Percentiles rank a stretch among this genome's conserved stretches.
Evolutionary conservation across 2,329 filamentous ascomycete genomes (phyloP).

Genomic region (Talaromyces sp.): DNA sequence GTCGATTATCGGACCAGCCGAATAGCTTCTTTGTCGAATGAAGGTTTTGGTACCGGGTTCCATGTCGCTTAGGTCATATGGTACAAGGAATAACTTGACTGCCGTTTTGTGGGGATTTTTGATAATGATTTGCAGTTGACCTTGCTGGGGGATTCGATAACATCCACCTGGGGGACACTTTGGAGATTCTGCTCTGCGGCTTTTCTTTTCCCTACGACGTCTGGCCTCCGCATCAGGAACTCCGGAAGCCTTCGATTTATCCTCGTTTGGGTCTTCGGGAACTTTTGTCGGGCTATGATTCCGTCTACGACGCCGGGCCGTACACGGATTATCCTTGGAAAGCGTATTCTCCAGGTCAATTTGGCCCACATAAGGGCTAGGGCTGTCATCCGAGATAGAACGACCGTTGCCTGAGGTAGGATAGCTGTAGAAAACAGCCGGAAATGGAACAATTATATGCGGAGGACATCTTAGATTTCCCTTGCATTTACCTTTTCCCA

Average conservation of each 20-base stretch:
- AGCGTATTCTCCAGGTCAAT: conserved; percentile 87
- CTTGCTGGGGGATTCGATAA: conserved; percentile 91
- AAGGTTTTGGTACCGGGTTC: conserved; percentile 93
- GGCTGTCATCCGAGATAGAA: conserved; percentile 74
- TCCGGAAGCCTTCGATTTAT: conserved; percentile 14
- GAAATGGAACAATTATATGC: conserved; percentile 88
- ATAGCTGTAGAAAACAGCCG: conserved; percentile 96
- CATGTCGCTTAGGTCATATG: conserved; percentile 92
- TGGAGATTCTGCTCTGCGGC: conserved; percentile 61
- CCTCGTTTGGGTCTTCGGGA: conserved; percentile 11
- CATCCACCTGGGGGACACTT: conserved; percentile 80
- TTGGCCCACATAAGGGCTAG: conserved; percentile 92
- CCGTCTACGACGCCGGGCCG: conserved; percentile 44
- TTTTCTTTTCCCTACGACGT: conserved; percentile 58
- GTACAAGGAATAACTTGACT: conserved; percentile 91
- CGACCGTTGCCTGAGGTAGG: conserved; percentile 66
- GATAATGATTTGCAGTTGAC: conserved; percentile 93
- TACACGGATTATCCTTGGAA: conserved; percentile 48
- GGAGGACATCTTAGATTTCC: conserved; percentile 80
- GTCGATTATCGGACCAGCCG: conserved; percentile 80
- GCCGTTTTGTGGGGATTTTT: conserved; percentile 99
- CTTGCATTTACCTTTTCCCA: conserved; percentile 88
- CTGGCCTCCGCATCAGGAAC: conserved; percentile 36
- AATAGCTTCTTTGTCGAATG: conserved; percentile 91
- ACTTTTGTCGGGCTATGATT: conserved; percentile 33